phyloP scores from a whole-genome alignment of 768 basidiomycete species.

The Trametes maxima region DNA sequence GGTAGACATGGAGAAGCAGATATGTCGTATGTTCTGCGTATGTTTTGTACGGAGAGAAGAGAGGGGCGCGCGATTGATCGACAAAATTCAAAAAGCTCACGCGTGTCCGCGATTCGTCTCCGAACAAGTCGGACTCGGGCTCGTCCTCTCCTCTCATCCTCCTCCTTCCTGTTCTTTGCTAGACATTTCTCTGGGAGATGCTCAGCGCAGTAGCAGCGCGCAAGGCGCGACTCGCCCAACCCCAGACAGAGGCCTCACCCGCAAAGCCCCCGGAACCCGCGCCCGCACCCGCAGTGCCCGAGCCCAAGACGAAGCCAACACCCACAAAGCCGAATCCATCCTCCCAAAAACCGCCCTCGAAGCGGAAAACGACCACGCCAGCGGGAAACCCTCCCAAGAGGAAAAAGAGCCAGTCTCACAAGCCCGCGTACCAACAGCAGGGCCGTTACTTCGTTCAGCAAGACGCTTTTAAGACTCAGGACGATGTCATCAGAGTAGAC shows the following conservation, averaged over 20 bases:
- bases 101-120: neutral
- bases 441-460: constrained; percentile 38
- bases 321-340: neutral
- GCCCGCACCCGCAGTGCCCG: constrained; percentile 20
- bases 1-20: neutral
- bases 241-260: constrained; percentile 29
- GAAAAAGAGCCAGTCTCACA: constrained; percentile 29
- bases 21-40: neutral
- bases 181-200: constrained; percentile 40
- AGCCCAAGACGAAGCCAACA: constrained; percentile 7
- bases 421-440: constrained; percentile 12
- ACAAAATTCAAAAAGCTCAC: constrained; percentile 3
- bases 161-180: neutral
- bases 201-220: constrained; percentile 75
- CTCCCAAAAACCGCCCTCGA: constrained; percentile 37
- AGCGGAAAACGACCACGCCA: constrained; percentile 46
- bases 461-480: constrained; percentile 39
- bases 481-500: constrained; percentile 33
- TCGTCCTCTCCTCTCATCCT: neutral
- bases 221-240: constrained; percentile 49
- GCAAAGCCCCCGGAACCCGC: constrained; percentile 19
- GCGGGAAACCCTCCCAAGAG: constrained; percentile 34
- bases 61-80: neutral
- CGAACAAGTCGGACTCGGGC: neutral
- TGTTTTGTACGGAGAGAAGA: neutral